Base-by-base conservation (phyloP, 768 basidiomycete species). In the Goffeauzyma gilvescens region DNA sequence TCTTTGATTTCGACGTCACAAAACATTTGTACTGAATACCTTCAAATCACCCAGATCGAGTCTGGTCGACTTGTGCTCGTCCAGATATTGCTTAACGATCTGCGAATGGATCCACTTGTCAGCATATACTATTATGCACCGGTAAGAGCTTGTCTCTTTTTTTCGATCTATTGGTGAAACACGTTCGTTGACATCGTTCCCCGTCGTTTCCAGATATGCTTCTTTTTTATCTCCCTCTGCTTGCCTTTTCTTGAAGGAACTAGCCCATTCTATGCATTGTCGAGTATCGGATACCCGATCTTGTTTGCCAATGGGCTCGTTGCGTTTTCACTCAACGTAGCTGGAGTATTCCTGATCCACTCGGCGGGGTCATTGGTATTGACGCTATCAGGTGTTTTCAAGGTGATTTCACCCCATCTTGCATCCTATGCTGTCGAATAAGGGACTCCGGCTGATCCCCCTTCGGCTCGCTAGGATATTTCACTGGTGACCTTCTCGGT, bases 251-350 rank as follows among this genome's bases (percentile, higher is more conserved):
- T 52, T 20, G 53, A 54, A 28, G 53, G 53, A 7, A 18, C 35
- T 5, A 41, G 38, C 4, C 50, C 53, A 3, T 46, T 49, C 32
- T 32, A 41, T 17, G 34, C 44, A 12, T 14, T 51, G 12, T 17
- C 28, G 23, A 38, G 39, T 6, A 33, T 54, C 28, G 53, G 53
- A 3, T 23, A 37, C 13, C 45, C 45, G 9, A 41, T 50, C 7
- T 38, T 54, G 10, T n/a, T 46, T 12, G 10, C 44, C 4, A 54
- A 48, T 27, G 53, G 50, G 26, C 20, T 33, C 0, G 23, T 51
- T 5, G 48, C 50, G 15, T 52, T 54, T 30, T 41, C 44, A 7
- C 37, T 54, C 17, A 54, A 54, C 32, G 45, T 54, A 26, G 50
- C 53, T 17, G 44, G 44, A 2, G 48, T 52, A 3, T 49, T 52